Base-by-base conservation (phyloP, 1,139 yeast genomes). In the Pichia inconspicua region DNA sequence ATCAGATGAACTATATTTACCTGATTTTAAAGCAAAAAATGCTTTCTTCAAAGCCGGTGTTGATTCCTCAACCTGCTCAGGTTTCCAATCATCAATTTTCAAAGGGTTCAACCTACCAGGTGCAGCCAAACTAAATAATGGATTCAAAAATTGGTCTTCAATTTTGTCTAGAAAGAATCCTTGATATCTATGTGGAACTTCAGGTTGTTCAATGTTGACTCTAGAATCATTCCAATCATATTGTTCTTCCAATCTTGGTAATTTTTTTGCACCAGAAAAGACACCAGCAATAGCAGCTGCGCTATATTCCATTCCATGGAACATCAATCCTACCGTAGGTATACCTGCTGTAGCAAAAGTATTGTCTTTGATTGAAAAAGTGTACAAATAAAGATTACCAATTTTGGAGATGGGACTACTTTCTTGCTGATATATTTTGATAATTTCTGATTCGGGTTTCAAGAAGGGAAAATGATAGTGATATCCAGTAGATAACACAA, bases 251-350 rank as follows among this genome's bases (percentile, higher is more conserved):
- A 43, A 37, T 1, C 48, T 25, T 5, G 68, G 67, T 12, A 66
- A 51, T 31, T 49, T n/a, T n/a, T 49, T 53, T 9, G 54, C 50
- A 27, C 62, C 62, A 2, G 67, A 68, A 72, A 76, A 73, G 1
- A 72, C 72, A 12, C 77, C 77, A n/a, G 77, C 76, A 45, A 73
- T 62, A 0, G 77, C 75, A 15, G 74, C 73, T 8, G 74, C 74
- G 50, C 68, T 62, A 12, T 68, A 65, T 56, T 73, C 77, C 52
- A 71, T 70, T 15, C 74, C 62, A 52, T 70, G 72, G 61, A 73
- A 71, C 55, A 69, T 69, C 35, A 72, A 54, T 1, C 67, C 65
- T 7, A 74, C 64, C 12, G 70, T 64, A 7, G 74, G 64, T 11
- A 70, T 67, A 6, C 78, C 77, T 10, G 66, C 66, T 2, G 67